Evolutionary conservation across 371 early-diverging fungal species (phyloP), one percentile per base, ranked within the genome.

Genomic region (Nematocida sp.): DNA sequence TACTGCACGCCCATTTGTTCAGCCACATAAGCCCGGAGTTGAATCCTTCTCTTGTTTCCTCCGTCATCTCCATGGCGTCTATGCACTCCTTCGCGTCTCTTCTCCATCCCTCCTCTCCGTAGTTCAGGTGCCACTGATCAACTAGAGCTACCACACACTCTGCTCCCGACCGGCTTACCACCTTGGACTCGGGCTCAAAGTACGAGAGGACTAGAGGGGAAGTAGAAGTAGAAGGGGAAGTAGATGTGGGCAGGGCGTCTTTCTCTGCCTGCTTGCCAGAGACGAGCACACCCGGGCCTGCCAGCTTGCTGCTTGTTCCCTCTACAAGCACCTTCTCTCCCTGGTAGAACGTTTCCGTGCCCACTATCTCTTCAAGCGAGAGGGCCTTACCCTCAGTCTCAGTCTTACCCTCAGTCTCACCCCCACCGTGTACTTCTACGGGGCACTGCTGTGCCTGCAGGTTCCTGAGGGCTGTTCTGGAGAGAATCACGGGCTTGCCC

Each of bases 71-170:
- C 89, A 98, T 88, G 27, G 84, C 77, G n/a, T 83, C 83, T 76
- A 99, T 82, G 79, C 85, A 85, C 67, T 79, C 64, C 48, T 77
- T 76, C 32, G 92, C 89, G 80, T 86, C 78, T 21, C 83, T 84
- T 81, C 88, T 89, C 97, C 97, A 99, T 51, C 86, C 80, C 1
- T 86, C 85, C 84, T 96, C 94, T 67, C 93, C 93, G 80, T 98
- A 99, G 85, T 95, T 90, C 81, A 99, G 85, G 86, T 94, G 97
- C 98, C 98, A 99, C 85, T 99, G 99, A 80, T 95, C 95, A 80
- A 91, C 88, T 76, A 95, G 85, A 29, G 93, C 90, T 60, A 97
- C 97, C 53, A 97, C 91, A 84, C 99, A 99, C 80, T 91, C 93
- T 76, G 94, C 95, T 48, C 94, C 97, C 76, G 91, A 90, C 70